Base-by-base conservation (phyloP, 768 basidiomycete species). In the Amanita inopinata region DNA sequence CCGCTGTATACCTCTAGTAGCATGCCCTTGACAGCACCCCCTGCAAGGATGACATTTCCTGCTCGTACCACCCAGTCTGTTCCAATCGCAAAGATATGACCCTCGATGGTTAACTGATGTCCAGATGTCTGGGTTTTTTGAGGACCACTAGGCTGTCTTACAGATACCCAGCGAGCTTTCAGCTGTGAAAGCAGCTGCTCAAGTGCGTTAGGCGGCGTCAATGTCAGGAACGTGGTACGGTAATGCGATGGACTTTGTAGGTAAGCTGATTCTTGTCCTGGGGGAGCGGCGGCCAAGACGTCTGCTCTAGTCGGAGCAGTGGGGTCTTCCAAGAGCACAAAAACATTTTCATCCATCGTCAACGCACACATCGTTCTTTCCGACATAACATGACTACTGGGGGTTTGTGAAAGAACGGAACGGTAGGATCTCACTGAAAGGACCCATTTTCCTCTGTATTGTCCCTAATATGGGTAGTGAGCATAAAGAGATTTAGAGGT, bases 21-120 rank as follows among this genome's bases (percentile, higher is more conserved):
- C 81, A 90, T 85, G n/a, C 86, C 86, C 53, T 79, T 85, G 3
- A 83, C 67, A 4, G 74, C 75, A 23, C 85, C 84, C 15, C 84
- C 83, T 15, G 81, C 74, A 14, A 86, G 64, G 32, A 76, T 70
- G 27, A 90, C 85, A 57, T 85, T 85, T 6, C 86, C 86, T 24
- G 78, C 76, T 11, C 86, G 71, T 6, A 90, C 80, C 12, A 88
- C 61, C 83, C 87, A 90, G 56, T 90, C 86, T 25, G 64, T 80
- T 1, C 86, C 86, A 40, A 90, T 84, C 12, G 75, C 60, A 54
- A 78, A 88, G n/a, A 83, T 68, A 40, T 71, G 62, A 0, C 85
- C 86, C 40, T 89, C 86, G 22, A 90, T 74, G 12, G 63, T 61
- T n/a, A 88, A 58, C 48, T 88, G 85, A 34, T 78, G 76, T 37